Evolutionary conservation across 345 rosid species (phyloP).

Genomic region (Gossypium bickii): DNA sequence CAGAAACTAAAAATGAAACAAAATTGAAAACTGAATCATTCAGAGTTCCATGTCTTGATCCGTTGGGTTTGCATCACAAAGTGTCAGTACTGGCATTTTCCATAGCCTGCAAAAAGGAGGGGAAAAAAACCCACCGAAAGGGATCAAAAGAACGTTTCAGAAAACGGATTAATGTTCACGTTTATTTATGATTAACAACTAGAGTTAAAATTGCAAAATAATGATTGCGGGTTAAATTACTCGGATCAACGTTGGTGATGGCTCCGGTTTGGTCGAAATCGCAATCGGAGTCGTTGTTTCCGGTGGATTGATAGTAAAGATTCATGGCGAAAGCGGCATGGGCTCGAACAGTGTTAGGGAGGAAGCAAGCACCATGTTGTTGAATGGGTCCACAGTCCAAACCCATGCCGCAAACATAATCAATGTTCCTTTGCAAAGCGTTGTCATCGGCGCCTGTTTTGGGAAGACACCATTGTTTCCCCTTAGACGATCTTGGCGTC

Average conservation of each 20-base stretch:
- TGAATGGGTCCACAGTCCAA: constrained; percentile 52
- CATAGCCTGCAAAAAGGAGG: constrained; percentile 37
- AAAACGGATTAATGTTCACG: too few relatives aligned
- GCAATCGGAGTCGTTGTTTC: constrained; percentile 45
- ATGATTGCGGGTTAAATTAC: constrained; percentile 23
- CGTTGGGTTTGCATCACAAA: neutral
- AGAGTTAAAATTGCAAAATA: neutral
- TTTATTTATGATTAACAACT: neutral
- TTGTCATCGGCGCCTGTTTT: constrained; percentile 42
- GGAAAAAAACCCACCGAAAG: neutral
- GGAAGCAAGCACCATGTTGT: constrained; percentile 44
- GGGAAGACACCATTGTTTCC: constrained; percentile 48
- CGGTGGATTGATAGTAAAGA: constrained; percentile 52
- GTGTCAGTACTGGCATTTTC: constrained; percentile 42
- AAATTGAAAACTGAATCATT: neutral
- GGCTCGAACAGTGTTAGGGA: constrained; percentile 59
- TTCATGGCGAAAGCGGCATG: constrained; percentile 76
- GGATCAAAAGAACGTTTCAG: neutral
- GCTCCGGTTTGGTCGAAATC: constrained; percentile 57
- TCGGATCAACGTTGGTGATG: constrained; percentile 42
- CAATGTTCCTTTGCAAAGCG: constrained; percentile 60
- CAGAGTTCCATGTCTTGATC: neutral
- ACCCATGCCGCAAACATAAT: constrained; percentile 61
- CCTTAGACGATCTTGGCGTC: constrained; percentile 13
- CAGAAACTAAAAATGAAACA: neutral